Evolutionary conservation across 805 yeast species (phyloP).

Genomic region (Sugiyamaella valdiviana): DNA sequence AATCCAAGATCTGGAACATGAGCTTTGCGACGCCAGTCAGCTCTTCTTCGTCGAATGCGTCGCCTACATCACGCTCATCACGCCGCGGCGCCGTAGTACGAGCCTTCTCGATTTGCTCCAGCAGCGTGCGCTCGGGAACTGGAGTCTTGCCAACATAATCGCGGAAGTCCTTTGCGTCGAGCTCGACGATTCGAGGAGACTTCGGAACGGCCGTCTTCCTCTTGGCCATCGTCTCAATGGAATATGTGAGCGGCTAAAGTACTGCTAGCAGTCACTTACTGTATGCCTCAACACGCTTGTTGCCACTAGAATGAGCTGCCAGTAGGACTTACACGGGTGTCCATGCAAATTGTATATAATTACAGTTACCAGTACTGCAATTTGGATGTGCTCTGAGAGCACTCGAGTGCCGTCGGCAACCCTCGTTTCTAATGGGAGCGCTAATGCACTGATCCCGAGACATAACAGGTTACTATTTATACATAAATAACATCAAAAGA

Average conservation of each 20-base stretch:
- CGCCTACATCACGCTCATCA: not conserved
- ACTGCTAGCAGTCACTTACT: not conserved
- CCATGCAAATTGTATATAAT: no score
- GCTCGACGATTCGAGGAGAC: conserved; percentile 18
- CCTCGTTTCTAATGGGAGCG: not conserved
- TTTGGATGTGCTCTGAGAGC: no score
- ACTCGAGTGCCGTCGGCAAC: no score
- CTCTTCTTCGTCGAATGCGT: conserved; percentile 7
- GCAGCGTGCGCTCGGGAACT: conserved; percentile 18
- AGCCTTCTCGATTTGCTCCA: conserved; percentile 18
- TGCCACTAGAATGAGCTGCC: no score
- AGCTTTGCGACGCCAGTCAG: conserved; percentile 18
- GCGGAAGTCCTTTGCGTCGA: conserved; percentile 15
- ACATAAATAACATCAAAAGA: not conserved
- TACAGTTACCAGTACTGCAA: no score
- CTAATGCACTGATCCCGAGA: not conserved
- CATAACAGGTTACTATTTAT: not conserved
- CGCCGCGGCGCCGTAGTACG: conserved; percentile 5
- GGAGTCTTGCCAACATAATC: conserved; percentile 17
- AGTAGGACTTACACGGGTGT: no score
- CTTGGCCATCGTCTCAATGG: not conserved
- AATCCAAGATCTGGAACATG: conserved; percentile 27
- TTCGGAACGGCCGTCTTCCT: conserved; percentile 4
- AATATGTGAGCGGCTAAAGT: not conserved
- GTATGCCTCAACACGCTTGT: no score